Evolutionary conservation across 2,329 filamentous ascomycete species (phyloP).

Genomic region (Phoma herbarum): DNA sequence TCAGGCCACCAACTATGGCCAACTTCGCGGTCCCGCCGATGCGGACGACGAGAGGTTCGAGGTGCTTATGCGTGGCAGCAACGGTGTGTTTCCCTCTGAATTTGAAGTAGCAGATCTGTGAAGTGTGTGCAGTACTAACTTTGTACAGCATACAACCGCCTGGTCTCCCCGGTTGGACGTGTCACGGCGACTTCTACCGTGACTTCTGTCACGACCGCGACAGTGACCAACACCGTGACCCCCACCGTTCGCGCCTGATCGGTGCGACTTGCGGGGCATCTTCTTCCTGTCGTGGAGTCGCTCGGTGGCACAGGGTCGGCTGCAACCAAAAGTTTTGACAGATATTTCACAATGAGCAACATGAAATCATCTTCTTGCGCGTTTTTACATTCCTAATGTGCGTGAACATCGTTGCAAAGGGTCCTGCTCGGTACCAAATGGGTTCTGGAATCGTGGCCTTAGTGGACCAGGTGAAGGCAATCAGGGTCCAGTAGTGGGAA

Average conservation of each 20-base stretch:
- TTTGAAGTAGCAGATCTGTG: neutral
- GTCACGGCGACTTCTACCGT: neutral
- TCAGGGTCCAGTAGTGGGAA: no score
- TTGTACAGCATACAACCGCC: conserved; percentile 3
- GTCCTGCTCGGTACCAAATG: no score
- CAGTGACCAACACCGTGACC: neutral
- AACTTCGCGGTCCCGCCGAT: conserved; percentile 22
- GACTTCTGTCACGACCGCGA: neutral
- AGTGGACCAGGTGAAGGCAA: no score
- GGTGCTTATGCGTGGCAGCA: conserved; percentile 23
- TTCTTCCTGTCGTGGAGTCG: no score
- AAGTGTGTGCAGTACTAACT: neutral
- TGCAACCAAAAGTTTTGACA: neutral
- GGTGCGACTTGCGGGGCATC: no score
- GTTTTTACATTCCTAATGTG: no score
- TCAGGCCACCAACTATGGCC: conserved; percentile 23
- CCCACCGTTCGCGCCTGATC: no score
- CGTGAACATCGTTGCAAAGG: no score
- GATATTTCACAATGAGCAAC: no score
- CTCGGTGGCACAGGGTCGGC: no score
- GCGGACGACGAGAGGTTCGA: conserved; percentile 20
- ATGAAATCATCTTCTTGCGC: no score
- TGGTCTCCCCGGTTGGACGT: neutral
- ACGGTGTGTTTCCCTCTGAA: conserved; percentile 18
- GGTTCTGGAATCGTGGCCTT: no score